Base-by-base conservation (phyloP, 176 grass and related monocot genomes). In the Oryza brachyantha region DNA sequence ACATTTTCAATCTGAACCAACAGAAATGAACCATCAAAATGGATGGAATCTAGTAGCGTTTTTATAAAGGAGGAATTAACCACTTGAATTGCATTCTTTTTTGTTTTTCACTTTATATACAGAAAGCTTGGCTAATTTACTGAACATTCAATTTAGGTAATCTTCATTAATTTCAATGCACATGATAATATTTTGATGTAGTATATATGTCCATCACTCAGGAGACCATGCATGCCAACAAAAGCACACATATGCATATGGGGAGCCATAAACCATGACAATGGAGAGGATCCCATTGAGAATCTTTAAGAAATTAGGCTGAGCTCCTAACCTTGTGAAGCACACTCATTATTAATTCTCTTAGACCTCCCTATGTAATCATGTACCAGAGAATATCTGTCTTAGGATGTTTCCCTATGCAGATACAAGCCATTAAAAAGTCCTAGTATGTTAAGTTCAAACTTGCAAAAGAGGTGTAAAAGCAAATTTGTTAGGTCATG, bases 301-400 rank as follows among this genome's bases (percentile, higher is more conserved):
- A 79, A 79, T 79, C 75, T 79, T 79, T 83, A 59, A 64, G 74
- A 13, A 29, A 48, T 79, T 69, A 74, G 8, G 69, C 39, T 36
- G n/a, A 83, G n/a, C 28, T 83, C n/a, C 85, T 77, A 70, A 86
- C 79, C n/a, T 64, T 70, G 54, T 61, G 55, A 80, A 84, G 5
- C 46, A n/a, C 17, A 71, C 41, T 76, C 39, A 76, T 81, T 12
- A 29, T 70, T 76, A n/a, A n/a, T n/a, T 64, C 65, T 52, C 67
- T 60, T 85, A 78, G 83, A 72, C 61, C 83, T 84, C 32, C 61
- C 67, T 54, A 64, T 19, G 10, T 65, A 80, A 87, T 84, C 72
- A 77, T 90, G 79, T 41, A 32, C 2, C 13, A 32, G 59, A 74
- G 68, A 79, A 74, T 79, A 74, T 37, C 32, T 79, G 68, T 84